Evolutionary conservation across 2,329 filamentous ascomycete genomes (phyloP), one percentile per base, ranked within the genome.

Genomic region (Fusarium nematophilum): DNA sequence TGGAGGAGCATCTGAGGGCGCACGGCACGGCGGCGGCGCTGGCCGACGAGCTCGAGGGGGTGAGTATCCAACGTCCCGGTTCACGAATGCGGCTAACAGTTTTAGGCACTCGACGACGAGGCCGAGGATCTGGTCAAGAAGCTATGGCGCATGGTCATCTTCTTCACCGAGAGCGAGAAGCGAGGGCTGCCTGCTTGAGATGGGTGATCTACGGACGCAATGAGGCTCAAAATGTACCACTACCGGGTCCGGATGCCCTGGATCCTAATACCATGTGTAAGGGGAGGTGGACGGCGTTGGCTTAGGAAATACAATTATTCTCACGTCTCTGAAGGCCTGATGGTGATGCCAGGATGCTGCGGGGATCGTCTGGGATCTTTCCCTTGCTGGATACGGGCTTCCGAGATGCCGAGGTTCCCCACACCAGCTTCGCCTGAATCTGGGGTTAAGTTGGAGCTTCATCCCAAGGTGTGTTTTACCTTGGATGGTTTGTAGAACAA

Each of bases 81-180:
- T 17, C 43, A 13, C 38, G n/a, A 52, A 14, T 43, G 50, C 53
- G n/a, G 9, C 64, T 65, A 62, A 68, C 50, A 15, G 13, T 57
- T 53, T 57, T 60, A 94, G 87, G 92, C 92, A 36, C 82, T 99
- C 60, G 95, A 97, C 72, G 95, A 99, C 71, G 95, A 98, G 72
- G 93, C 93, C 9, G 93, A 97, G 75, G 89, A 91, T 21, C 79
- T 99, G 65, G 93, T 98, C 43, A 96, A 92, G 85, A 98, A 97
- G 79, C 84, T 99, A 29, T 99, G 95, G 95, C 87, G 94, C 44
- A 96, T 98, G 92, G 88, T 97, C 53, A 96, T 98, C 70, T 98
- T 97, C 86, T 97, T 94, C 70, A 95, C 92, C 6, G 94, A 98
- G 76, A 91, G 90, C 70, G 94, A 97, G 83, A 96, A 95, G 80